Evolutionary conservation across 1,139 yeast species (phyloP), one percentile per base, ranked within the genome.

Genomic region (Kurtzmaniella quercitrusa): DNA sequence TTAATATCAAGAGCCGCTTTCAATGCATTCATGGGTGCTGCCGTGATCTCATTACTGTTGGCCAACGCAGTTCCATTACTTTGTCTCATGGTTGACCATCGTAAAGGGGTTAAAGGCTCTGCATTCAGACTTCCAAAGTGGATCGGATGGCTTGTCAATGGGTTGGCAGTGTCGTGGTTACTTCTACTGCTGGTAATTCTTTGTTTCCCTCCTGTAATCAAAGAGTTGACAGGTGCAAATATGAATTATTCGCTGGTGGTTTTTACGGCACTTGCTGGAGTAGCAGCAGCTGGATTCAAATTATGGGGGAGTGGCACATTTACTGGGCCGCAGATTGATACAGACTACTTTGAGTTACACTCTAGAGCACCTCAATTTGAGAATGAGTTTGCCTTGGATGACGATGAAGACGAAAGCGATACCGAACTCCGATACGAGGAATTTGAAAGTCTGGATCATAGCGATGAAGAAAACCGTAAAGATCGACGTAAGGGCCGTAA

Each of bases 1-100:
- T 64, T 88, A 37, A 65, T 87, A 1, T 85, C 94, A 0, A 68
- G 80, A 2, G 78, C 89, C 4, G 94, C 95, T 1, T 85, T 87
- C 63, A 84, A 84, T 59, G 89, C 95, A 2, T 87, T 87, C 57
- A 78, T 88, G 66, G 94, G 95, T 0, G 84, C 91, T n/a, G 86
- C 94, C 4, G 94, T 88, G 1, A 75, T 87, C 33, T 78, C 91
- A 2, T 66, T 87, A 46, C 82, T 89, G 42, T 71, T 85, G 21
- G 88, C 95, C 1, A 84, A 88, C 51, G 83, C 88, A 2, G 76
- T 88, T 9, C 95, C 95, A 1, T 80, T 88, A 30, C 55, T 83
- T 1, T 71, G 84, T 22, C 74, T 82, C 18, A 59, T 88, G 60
- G 55, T 85, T 23, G 76, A 83, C 51, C 79, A 80, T 41, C 66